Percentiles rank a stretch among this genome's conserved stretches.
Conservation (phyloP, 257 asterid species). For the Salvia splendens region DNA sequence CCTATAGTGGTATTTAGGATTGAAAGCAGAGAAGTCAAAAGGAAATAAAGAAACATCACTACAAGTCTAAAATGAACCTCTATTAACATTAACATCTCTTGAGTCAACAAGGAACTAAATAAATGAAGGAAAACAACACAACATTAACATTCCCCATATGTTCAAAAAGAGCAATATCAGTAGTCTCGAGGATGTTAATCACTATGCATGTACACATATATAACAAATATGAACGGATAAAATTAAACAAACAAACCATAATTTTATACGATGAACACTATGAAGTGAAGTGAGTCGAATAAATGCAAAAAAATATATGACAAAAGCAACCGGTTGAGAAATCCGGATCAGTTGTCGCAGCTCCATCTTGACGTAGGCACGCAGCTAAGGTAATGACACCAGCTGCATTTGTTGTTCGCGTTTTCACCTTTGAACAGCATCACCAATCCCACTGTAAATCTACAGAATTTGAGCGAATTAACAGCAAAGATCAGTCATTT, state of each 20-base stretch:
- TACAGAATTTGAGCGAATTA: conserved; percentile 25
- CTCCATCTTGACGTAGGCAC: conserved; percentile 90
- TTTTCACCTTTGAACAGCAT: conserved; percentile 79
- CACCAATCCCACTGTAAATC: conserved; percentile 65
- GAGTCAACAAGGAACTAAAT: background rate
- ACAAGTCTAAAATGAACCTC: too few species aligned
- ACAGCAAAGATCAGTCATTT: background rate
- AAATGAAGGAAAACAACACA: background rate
- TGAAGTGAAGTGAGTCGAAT: background rate
- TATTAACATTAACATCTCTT: too few species aligned
- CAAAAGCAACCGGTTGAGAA: conserved; percentile 4
- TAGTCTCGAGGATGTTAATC: background rate
- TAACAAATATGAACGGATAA: conserved; percentile 24
- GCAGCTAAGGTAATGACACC: conserved; percentile 92
- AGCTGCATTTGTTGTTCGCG: conserved; percentile 67
- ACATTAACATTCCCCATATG: conserved; percentile 16
- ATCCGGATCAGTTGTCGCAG: conserved; percentile 47
- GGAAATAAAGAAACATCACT: too few species aligned
- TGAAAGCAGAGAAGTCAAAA: too few species aligned
- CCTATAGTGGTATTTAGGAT: too few species aligned
- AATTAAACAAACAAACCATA: conserved; percentile 17
- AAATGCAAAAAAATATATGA: background rate
- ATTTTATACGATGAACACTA: conserved; percentile 1
- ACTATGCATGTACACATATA: conserved; percentile 26
- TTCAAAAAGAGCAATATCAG: conserved; percentile 5